Evolutionary conservation across 768 basidiomycete genomes (phyloP).

Genomic region (Steccherinum ochraceum): DNA sequence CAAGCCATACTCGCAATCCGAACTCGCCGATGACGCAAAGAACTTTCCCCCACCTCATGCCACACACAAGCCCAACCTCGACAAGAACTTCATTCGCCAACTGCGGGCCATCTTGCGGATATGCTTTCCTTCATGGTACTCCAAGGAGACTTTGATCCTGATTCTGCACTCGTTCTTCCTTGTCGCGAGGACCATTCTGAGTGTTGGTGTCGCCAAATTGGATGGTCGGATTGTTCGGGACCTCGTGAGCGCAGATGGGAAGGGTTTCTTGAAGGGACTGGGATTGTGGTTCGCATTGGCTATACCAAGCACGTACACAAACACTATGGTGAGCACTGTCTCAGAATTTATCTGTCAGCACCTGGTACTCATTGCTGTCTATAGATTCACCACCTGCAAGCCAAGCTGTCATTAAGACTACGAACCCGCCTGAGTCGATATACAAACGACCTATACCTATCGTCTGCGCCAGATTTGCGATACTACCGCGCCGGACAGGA

Average conservation of each 20-base stretch:
- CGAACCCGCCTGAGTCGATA: constrained; percentile 87
- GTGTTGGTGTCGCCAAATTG: constrained; percentile 79
- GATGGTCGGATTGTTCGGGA: constrained; percentile 89
- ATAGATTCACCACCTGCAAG: constrained; percentile 85
- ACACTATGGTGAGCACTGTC: constrained; percentile 66
- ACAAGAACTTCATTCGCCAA: constrained; percentile 63
- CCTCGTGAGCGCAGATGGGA: constrained; percentile 79
- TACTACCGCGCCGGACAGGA: constrained; percentile 48
- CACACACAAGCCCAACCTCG: constrained; percentile 55
- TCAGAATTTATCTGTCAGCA: neutral
- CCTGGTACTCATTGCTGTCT: neutral
- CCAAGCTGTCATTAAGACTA: constrained; percentile 75
- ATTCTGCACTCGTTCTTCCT: constrained; percentile 80
- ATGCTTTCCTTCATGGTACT: constrained; percentile 54
- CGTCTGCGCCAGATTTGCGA: constrained; percentile 59
- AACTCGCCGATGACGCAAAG: constrained; percentile 45
- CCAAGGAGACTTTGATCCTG: constrained; percentile 70
- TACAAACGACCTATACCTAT: constrained; percentile 88
- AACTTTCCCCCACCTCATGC: constrained; percentile 57
- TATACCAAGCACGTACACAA: constrained; percentile 91
- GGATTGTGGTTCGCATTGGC: constrained; percentile 87
- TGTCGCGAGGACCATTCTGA: constrained; percentile 79
- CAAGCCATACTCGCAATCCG: constrained; percentile 40
- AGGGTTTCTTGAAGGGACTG: constrained; percentile 76
- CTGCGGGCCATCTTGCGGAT: constrained; percentile 72